Conservation (phyloP, 352 stramenopile genomes). For the Globisporangium emineosum region DNA sequence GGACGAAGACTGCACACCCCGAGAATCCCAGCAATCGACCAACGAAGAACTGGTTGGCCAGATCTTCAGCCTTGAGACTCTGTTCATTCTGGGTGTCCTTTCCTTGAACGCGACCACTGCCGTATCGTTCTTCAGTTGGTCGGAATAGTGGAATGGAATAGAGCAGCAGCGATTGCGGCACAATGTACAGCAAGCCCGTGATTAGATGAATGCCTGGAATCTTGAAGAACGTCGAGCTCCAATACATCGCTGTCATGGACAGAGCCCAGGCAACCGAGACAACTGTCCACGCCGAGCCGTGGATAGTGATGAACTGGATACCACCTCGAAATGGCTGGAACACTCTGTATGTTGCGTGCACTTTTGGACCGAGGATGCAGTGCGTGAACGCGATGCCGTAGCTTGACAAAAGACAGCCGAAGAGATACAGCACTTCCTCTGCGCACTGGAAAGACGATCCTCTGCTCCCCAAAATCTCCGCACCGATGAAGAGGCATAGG, state of each 20-base stretch:
- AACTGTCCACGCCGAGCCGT: conserved; percentile 54
- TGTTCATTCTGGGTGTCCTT: neutral
- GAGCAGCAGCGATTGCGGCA: conserved; percentile 35
- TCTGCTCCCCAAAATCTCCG: conserved; percentile 28
- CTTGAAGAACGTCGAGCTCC: conserved; percentile 41
- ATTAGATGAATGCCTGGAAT: conserved; percentile 40
- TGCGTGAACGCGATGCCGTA: conserved; percentile 38
- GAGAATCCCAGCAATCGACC: conserved; percentile 38
- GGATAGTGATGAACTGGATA: conserved; percentile 44
- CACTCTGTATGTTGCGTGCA: conserved; percentile 33
- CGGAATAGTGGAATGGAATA: conserved; percentile 41
- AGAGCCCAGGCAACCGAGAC: conserved; percentile 35
- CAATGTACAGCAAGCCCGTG: conserved; percentile 40
- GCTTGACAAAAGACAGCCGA: conserved; percentile 37
- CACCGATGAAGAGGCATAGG: conserved; percentile 28
- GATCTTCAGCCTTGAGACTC: conserved; percentile 18
- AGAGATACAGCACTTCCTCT: conserved; percentile 45
- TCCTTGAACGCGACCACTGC: neutral
- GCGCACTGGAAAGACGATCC: conserved; percentile 24
- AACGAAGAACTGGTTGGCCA: conserved; percentile 36
- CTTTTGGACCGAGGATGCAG: conserved; percentile 30
- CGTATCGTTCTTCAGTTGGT: neutral
- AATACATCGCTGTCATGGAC: conserved; percentile 43
- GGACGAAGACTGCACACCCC: conserved; percentile 40
- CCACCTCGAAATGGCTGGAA: conserved; percentile 52